Evolutionary conservation across 345 rosid species (phyloP), one percentile per base, ranked within the genome.

Genomic region (Hibiscus mutabilis): DNA sequence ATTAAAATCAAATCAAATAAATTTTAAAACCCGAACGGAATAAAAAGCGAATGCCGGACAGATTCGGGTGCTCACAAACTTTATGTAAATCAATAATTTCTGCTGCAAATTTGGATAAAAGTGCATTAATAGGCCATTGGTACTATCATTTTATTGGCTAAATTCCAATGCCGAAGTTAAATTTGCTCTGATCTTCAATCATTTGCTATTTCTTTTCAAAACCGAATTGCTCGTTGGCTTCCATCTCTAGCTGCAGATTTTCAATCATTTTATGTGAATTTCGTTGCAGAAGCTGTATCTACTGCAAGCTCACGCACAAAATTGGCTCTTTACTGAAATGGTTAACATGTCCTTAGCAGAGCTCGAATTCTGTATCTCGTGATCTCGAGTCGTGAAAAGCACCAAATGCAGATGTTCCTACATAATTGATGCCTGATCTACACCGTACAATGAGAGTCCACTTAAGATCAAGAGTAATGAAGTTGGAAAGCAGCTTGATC

Each of bases 201-300:
- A 33, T 33, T 7, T 0, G 7, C 42, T 49, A 49, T 6, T n/a
- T n/a, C n/a, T 49, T 49, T 49, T 4, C 15, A 49, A 14, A 2
- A 18, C 53, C 3, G 7, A 49, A 3, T 49, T 49, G 6, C 53
- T 6, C 53, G 1, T 49, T 49, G 53, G 16, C n/a, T n/a, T 16
- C 53, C 53, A 49, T 49, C 53, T 15, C 19, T 49, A 16, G 8
- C 53, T 37, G 42, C 42, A 37, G 40, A 37, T 37, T 2, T 37
- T 37, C 42, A 37, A 37, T 7, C 9, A 37, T 37, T 37, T 7
- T 7, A 6, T 15, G n/a, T 81, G 60, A 84, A 82, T 70, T 85
- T 75, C 68, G 76, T 82, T 22, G 86, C 76, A 68, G 96, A 93
- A 74, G 97, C 98, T 42, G 85, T 79, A 37, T 37, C 8, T 37